Percentiles rank a stretch among this genome's conserved stretches.
Conservation (phyloP, 129 eudicot genomes). For the Arctium minus region DNA sequence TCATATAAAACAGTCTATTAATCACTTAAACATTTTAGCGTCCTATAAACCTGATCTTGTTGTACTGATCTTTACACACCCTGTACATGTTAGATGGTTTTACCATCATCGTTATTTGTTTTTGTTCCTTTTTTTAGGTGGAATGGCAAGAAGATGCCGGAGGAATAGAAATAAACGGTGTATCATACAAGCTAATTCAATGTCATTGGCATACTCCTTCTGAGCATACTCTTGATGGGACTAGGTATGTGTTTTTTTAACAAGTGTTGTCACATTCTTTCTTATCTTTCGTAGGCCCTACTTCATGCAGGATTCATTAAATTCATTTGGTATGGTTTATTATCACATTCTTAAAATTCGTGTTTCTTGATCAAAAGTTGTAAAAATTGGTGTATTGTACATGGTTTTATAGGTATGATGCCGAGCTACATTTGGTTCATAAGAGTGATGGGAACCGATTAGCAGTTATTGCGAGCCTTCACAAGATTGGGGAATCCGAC, state of each 20-base stretch:
- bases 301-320: not conserved
- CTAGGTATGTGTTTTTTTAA: constrained; percentile 19
- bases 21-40: too few species aligned
- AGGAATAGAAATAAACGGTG: constrained; percentile 37
- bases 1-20: not conserved
- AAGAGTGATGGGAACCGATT: not conserved
- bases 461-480: constrained; percentile 40
- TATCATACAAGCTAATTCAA: constrained; percentile 36
- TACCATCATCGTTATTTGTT: not conserved
- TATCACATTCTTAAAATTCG: not conserved
- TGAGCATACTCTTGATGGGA: constrained; percentile 57
- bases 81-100: too few species aligned
- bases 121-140: constrained; percentile 23
- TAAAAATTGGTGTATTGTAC: not conserved
- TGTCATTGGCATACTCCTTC: constrained; percentile 81
- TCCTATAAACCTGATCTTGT: not conserved
- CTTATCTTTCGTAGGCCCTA: too few species aligned
- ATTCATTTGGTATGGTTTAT: not conserved
- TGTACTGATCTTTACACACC: not conserved
- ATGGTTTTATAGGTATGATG: constrained; percentile 19
- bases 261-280: not conserved
- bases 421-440: constrained; percentile 55
- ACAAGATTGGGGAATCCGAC: constrained; percentile 38
- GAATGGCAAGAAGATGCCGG: constrained; percentile 58
- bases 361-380: not conserved